Conservation (phyloP, 371 early-diverging fungal species). For the Chytridiales sp. region DNA sequence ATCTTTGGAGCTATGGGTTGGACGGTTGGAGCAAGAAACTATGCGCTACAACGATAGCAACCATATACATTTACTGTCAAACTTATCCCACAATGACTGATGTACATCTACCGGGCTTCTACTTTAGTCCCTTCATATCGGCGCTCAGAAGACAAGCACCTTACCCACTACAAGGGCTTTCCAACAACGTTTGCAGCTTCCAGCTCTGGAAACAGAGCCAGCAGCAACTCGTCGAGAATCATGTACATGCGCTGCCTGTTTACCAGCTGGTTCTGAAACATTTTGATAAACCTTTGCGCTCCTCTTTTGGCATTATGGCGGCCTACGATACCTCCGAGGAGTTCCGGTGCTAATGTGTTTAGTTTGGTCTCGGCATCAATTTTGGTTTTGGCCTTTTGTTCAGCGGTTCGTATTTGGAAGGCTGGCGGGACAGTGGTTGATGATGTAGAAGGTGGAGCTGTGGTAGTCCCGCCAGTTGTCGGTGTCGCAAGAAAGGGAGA, state of each 20-base stretch:
- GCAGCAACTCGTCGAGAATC: slow-evolving; percentile 71
- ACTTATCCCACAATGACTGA: too few relatives aligned
- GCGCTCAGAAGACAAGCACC: too few relatives aligned
- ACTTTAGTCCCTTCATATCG: too few relatives aligned
- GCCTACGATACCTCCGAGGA: slow-evolving; percentile 80
- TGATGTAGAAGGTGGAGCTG: slow-evolving; percentile 24
- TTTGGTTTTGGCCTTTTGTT: slow-evolving; percentile 56
- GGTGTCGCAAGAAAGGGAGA: too few relatives aligned
- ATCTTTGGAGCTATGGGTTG: too few relatives aligned
- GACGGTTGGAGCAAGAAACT: too few relatives aligned
- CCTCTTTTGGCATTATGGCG: slow-evolving; percentile 78
- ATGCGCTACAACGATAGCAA: too few relatives aligned
- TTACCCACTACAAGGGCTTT: too few relatives aligned
- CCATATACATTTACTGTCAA: too few relatives aligned
- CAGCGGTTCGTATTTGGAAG: slow-evolving; percentile 42
- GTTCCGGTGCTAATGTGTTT: slow-evolving; percentile 60
- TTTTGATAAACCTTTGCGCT: slow-evolving; percentile 66
- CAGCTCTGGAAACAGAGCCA: slow-evolving; percentile 74
- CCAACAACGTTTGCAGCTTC: too few relatives aligned
- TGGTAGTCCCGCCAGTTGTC: too few relatives aligned
- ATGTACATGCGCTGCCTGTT: slow-evolving; percentile 75
- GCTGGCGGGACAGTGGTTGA: slow-evolving; percentile 15
- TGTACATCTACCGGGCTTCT: too few relatives aligned
- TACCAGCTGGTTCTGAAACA: slow-evolving; percentile 73
- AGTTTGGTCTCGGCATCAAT: slow-evolving; percentile 67